These are phyloP conservation scores for Tricholoma hemisulphureum DNA, from an alignment of 768 basidiomycete species.

Conservation along the genomic window DNA sequence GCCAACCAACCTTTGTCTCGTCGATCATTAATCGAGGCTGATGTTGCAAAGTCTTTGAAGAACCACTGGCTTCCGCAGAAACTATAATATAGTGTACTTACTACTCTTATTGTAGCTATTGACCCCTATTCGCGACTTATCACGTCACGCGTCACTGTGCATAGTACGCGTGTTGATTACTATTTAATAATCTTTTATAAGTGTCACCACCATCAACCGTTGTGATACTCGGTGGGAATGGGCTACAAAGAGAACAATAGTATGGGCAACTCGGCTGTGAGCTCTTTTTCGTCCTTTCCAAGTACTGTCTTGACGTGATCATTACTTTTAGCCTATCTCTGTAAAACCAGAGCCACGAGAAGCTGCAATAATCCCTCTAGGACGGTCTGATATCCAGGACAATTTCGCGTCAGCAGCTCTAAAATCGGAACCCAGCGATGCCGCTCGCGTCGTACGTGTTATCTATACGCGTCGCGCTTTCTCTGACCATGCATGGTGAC, in stretches of 20 bases:
- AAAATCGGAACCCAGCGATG: conserved; percentile 33
- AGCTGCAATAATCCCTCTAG: conserved; percentile 11
- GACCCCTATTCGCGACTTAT: neutral
- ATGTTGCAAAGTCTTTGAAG: conserved; percentile 55
- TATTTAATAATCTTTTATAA: no score
- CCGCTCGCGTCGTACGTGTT: conserved; percentile 24
- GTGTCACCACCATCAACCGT: no score
- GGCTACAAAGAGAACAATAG: conserved; percentile 24
- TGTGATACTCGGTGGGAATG: conserved; percentile 7
- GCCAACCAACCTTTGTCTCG: neutral
- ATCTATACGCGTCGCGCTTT: conserved; percentile 1
- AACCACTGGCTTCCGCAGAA: conserved; percentile 69
- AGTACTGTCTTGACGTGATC: neutral
- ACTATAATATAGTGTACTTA: conserved; percentile 32
- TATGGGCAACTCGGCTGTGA: conserved; percentile 11
- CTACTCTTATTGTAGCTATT: no score
- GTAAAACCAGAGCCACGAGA: conserved; percentile 18
- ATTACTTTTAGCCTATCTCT: conserved; percentile 5
- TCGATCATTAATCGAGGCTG: conserved; percentile 48
- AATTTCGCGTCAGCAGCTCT: conserved; percentile 12
- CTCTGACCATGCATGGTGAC: neutral
- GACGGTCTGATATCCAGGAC: conserved; percentile 8
- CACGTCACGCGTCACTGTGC: neutral
- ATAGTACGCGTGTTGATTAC: no score
- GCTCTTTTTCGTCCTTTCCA: neutral